A percentile compares a stretch with the other conserved stretches of the same genome.
These are phyloP conservation scores for Knoxdaviesia proteae DNA, from an alignment of 2,329 filamentous ascomycete species.

Conservation along the genomic window DNA sequence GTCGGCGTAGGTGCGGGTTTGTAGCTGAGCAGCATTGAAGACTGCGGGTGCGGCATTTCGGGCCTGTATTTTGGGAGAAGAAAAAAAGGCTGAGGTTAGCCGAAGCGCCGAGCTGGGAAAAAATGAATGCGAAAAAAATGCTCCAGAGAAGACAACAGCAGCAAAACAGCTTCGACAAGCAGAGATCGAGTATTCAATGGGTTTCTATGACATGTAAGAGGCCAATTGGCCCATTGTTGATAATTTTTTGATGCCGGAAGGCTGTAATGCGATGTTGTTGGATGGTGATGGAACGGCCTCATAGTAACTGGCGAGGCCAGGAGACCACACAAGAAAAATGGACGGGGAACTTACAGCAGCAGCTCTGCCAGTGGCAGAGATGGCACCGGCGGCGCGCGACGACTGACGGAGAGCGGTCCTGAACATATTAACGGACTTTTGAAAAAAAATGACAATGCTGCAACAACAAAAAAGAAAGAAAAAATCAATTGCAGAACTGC, in stretches of 20 bases:
- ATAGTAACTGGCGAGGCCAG: too few species aligned
- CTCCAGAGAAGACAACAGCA: background rate
- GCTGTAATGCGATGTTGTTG: too few species aligned
- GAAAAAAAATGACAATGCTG: background rate
- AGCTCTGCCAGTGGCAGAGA: slow-evolving; percentile 81
- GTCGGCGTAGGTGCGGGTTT: slow-evolving; percentile 73
- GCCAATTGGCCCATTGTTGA: too few species aligned
- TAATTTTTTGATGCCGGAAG: too few species aligned
- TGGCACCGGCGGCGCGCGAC: slow-evolving; percentile 80
- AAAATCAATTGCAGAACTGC: slow-evolving; percentile 39
- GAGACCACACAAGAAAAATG: slow-evolving; percentile 5
- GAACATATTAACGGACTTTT: slow-evolving; percentile 49
- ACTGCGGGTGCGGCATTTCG: slow-evolving; percentile 69
- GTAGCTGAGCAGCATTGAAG: slow-evolving; percentile 48
- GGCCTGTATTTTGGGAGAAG: slow-evolving; percentile 35
- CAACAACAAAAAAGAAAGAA: slow-evolving; percentile 9
- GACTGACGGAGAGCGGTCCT: slow-evolving; percentile 96
- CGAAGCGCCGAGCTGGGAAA: slow-evolving; percentile 18
- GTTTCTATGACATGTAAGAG: too few species aligned
- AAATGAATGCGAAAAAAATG: slow-evolving; percentile 12
- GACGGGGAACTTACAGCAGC: slow-evolving; percentile 64
- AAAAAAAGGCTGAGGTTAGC: slow-evolving; percentile 27
- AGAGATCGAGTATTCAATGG: too few species aligned
- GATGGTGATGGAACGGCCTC: too few species aligned
- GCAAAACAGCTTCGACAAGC: too few species aligned